Evolutionary conservation across 2,329 filamentous ascomycete species (phyloP).

Genomic region (Elsinoe batatas): DNA sequence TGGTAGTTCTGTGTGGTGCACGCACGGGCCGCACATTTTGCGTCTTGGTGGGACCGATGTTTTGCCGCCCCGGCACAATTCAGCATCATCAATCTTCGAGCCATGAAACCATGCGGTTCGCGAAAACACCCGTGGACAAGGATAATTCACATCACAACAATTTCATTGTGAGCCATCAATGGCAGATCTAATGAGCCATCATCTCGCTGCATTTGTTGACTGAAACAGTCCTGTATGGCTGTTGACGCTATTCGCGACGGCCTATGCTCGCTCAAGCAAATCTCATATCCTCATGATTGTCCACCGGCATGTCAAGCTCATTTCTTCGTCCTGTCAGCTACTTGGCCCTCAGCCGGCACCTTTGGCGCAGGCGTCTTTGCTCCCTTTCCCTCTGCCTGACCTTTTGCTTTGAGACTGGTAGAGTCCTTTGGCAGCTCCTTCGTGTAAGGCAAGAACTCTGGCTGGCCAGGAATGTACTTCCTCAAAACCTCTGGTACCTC

Average conservation of each 20-base stretch:
- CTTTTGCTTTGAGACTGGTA: slow-evolving; percentile 49
- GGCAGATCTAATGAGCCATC: neutral
- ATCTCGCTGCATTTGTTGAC: neutral
- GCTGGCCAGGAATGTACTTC: slow-evolving; percentile 82
- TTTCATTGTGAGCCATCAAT: neutral
- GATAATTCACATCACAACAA: neutral
- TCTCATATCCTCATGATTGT: neutral
- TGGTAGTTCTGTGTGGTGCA: neutral
- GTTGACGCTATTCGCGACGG: neutral
- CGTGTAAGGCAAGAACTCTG: slow-evolving; percentile 78
- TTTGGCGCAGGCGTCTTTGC: slow-evolving; percentile 21
- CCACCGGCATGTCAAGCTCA: neutral
- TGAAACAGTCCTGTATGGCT: neutral
- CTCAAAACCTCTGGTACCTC: slow-evolving; percentile 72
- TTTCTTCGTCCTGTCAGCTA: slow-evolving; percentile 17
- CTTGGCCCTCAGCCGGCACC: slow-evolving; percentile 16
- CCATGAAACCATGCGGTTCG: neutral
- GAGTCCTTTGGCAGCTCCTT: slow-evolving; percentile 76
- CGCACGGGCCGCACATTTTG: neutral
- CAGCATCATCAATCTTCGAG: neutral
- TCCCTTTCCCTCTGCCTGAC: slow-evolving; percentile 21
- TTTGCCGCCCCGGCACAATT: neutral
- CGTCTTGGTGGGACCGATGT: too few species aligned
- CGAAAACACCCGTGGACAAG: too few species aligned
- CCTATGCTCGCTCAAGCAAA: neutral